phyloP scores from a whole-genome alignment of 257 asterid species.

The Jacaranda copaia region DNA sequence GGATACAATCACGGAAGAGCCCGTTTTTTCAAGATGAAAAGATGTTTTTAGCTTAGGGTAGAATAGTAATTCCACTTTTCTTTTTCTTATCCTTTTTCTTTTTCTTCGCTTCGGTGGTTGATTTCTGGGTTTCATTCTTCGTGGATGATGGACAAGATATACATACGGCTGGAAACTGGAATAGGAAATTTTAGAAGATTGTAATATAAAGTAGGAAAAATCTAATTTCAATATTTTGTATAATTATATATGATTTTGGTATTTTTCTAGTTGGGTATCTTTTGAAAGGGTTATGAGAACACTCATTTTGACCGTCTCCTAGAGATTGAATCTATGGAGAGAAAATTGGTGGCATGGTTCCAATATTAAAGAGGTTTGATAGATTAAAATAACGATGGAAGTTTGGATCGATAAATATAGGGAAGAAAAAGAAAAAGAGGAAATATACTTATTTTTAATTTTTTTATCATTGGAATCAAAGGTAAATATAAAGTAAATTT shows the following conservation, averaged over 20 bases:
- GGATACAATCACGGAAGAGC: slow-evolving; percentile 65
- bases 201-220: slow-evolving; percentile 7
- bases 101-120: background rate
- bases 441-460: too few relatives aligned
- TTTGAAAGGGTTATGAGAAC: slow-evolving; percentile 21
- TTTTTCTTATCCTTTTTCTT: background rate
- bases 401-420: too few relatives aligned
- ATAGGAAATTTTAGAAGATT: background rate
- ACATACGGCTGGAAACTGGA: slow-evolving; percentile 11
- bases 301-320: slow-evolving; percentile 32
- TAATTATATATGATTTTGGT: background rate
- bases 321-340: background rate
- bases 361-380: background rate
- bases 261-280: background rate
- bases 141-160: slow-evolving; percentile 12
- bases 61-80: background rate
- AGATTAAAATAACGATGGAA: too few relatives aligned
- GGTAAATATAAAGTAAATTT: too few relatives aligned
- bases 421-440: too few relatives aligned
- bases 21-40: slow-evolving; percentile 44
- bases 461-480: too few relatives aligned
- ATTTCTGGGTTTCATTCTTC: background rate
- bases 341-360: background rate
- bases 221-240: background rate
- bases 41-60: background rate